Conservation (phyloP, 768 basidiomycete genomes). For the Hericium coralloides region DNA sequence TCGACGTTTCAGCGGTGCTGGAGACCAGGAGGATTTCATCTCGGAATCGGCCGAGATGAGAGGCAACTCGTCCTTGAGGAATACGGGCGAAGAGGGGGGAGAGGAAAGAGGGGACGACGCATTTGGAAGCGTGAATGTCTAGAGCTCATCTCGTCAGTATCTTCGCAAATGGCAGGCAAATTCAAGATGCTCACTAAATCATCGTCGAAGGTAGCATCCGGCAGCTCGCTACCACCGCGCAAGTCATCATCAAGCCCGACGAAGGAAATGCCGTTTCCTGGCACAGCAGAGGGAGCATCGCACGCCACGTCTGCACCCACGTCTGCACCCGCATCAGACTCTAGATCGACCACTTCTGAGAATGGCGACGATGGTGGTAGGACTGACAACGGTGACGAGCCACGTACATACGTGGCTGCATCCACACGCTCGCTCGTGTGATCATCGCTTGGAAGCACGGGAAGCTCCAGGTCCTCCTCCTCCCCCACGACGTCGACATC, state of each 20-base stretch:
- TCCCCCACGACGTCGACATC: neutral
- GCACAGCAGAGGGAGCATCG: neutral
- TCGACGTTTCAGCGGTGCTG: no score
- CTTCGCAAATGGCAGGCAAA: no score
- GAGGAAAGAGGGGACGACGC: constrained; percentile 10
- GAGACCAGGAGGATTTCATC: neutral
- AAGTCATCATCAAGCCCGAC: neutral
- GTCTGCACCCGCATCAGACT: neutral
- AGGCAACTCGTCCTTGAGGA: neutral
- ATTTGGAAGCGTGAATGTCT: neutral
- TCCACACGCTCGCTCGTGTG: neutral
- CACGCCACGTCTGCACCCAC: neutral
- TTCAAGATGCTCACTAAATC: neutral
- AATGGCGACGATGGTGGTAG: constrained; percentile 14
- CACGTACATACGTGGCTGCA: neutral
- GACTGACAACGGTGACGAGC: constrained; percentile 5
- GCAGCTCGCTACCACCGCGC: neutral
- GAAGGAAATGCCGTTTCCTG: neutral
- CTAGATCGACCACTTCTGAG: constrained; percentile 3
- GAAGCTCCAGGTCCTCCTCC: neutral
- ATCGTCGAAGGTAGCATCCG: neutral
- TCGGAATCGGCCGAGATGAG: no score
- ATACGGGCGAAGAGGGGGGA: constrained; percentile 4
- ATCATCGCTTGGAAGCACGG: neutral
- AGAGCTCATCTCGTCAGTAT: neutral